These are phyloP conservation scores for Ophiorrhiza pumila DNA, from an alignment of 257 asterid species.

Conservation along the genomic window DNA sequence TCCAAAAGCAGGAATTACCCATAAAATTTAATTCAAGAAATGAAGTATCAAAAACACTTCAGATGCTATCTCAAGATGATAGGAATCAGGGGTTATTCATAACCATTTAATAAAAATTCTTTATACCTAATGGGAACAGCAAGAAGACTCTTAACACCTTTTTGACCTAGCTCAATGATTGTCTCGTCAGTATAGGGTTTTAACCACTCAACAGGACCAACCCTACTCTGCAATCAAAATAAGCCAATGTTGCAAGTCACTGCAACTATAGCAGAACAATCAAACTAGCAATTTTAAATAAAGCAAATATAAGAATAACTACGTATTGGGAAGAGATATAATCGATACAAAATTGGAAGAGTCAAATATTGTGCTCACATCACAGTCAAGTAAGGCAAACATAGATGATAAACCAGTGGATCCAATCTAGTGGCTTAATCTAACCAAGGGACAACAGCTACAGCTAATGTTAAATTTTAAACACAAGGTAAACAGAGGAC, in stretches of 20 bases:
- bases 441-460: background rate
- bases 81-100: background rate
- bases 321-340: no score
- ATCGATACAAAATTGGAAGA: background rate
- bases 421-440: background rate
- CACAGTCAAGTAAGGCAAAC: background rate
- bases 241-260: conserved; percentile 17
- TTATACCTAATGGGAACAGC: conserved; percentile 96
- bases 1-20: conserved; percentile 13
- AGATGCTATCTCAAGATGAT: background rate
- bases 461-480: background rate
- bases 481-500: background rate
- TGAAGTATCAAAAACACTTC: background rate
- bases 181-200: conserved; percentile 97
- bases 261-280: background rate
- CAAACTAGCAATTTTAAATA: background rate
- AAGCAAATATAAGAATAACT: background rate
- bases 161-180: conserved; percentile 79
- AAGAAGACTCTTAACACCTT: conserved; percentile 90
- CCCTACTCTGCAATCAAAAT: conserved; percentile 83
- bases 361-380: background rate
- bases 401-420: background rate
- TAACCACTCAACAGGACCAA: conserved; percentile 99
- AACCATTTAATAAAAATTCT: conserved; percentile 9
- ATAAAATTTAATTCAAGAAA: conserved; percentile 6